Evolutionary conservation across 2,329 filamentous ascomycete genomes (phyloP).

Genomic region (Diaporthe destruens): DNA sequence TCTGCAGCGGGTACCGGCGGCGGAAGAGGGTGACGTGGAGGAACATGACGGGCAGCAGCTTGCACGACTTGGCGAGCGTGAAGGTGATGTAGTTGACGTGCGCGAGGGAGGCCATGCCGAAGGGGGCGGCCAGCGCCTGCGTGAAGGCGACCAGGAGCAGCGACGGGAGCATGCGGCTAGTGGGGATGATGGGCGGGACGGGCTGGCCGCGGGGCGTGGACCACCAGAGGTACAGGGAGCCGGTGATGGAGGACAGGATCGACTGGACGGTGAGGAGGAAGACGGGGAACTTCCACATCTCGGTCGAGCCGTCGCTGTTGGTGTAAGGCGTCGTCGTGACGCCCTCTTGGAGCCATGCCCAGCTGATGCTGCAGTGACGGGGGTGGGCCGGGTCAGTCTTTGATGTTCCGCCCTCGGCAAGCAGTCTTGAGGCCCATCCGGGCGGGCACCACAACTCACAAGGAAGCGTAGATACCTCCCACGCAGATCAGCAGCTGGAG

Average conservation of each 20-base stretch:
- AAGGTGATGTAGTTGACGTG: conserved; percentile 99
- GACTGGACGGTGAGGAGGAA: conserved; percentile 98
- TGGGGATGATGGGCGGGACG: conserved; percentile 80
- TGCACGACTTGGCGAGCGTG: conserved; percentile 97
- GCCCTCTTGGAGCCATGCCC: conserved; percentile 96
- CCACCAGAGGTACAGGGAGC: conserved; percentile 81
- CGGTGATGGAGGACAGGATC: conserved; percentile 84
- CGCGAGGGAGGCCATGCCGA: conserved; percentile 90
- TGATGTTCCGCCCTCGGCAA: neutral
- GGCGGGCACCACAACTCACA: conserved; percentile 69
- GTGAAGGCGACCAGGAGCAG: conserved; percentile 89
- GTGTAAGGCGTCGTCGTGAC: conserved; percentile 94
- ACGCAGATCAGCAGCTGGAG: conserved; percentile 87
- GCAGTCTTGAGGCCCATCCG: neutral
- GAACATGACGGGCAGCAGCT: conserved; percentile 98
- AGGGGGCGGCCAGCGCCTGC: conserved; percentile 90
- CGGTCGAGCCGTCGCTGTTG: conserved; percentile 66
- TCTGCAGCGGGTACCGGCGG: conserved; percentile 91
- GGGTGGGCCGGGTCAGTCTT: conserved; percentile 22
- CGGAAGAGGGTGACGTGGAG: conserved; percentile 93
- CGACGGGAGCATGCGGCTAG: conserved; percentile 78
- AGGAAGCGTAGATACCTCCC: conserved; percentile 95
- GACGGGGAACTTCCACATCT: conserved; percentile 92
- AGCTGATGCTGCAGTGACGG: conserved; percentile 78
- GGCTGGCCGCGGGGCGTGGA: conserved; percentile 67